Conservation (phyloP, 805 yeast genomes). For the Zygosaccharomyces pseudorouxii region DNA sequence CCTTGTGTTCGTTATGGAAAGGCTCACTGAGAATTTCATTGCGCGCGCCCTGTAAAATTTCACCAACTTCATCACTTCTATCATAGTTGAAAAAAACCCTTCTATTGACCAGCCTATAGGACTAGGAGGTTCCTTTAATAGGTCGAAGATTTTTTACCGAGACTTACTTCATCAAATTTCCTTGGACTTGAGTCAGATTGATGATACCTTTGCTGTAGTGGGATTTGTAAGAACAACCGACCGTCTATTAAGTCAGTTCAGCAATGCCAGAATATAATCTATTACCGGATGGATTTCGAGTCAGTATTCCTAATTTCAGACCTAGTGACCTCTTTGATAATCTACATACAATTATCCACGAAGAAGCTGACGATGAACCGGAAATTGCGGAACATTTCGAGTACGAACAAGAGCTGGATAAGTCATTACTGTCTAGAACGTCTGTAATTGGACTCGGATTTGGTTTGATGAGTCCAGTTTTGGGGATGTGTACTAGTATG, state of each 20-base stretch:
- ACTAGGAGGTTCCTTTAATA: not conserved
- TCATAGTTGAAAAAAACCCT: not conserved
- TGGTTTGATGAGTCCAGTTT: slow-evolving; percentile 76
- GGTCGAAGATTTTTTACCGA: not conserved
- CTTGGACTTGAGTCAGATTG: not conserved
- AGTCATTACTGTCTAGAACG: slow-evolving; percentile 57
- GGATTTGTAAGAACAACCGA: not conserved
- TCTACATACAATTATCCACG: slow-evolving; percentile 32
- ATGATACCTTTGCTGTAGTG: slow-evolving; percentile 1
- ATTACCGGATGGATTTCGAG: slow-evolving; percentile 23
- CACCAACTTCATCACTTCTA: not conserved
- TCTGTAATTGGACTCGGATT: slow-evolving; percentile 77
- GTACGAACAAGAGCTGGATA: slow-evolving; percentile 65
- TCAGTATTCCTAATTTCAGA: slow-evolving; percentile 20
- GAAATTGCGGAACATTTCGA: slow-evolving; percentile 67
- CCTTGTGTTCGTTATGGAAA: not conserved
- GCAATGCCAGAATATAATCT: slow-evolving; percentile 25
- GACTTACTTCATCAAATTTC: not conserved
- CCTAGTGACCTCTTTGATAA: slow-evolving; percentile 29
- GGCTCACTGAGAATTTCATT: not conserved
- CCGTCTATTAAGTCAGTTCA: not conserved
- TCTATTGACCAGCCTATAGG: not conserved
- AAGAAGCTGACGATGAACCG: slow-evolving; percentile 42
- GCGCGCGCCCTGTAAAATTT: slow-evolving; percentile 5
- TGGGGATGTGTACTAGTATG: slow-evolving; percentile 70